These are phyloP conservation scores for Saturnispora dispora DNA, from an alignment of 805 yeast species.

Conservation along the genomic window DNA sequence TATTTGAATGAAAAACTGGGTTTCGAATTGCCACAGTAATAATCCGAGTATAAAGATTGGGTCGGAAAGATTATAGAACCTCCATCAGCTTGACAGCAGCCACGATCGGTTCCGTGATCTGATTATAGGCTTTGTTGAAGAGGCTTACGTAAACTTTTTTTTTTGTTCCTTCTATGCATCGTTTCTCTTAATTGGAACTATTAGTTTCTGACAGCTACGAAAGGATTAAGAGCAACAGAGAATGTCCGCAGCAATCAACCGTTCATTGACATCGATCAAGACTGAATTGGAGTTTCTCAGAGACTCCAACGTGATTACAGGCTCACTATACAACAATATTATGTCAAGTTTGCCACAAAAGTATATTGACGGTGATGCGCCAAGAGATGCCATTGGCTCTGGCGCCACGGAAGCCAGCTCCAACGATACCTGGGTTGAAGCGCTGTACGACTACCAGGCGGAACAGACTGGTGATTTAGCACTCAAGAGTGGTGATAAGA, in stretches of 20 bases:
- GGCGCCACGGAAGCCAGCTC: neutral
- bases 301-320: conserved; percentile 65
- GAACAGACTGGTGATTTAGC: conserved; percentile 69
- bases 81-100: neutral
- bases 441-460: conserved; percentile 64
- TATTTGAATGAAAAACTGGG: neutral
- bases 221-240: neutral
- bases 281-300: conserved; percentile 67
- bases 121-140: neutral
- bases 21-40: neutral
- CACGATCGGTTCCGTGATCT: neutral
- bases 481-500: conserved; percentile 55
- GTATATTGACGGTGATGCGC: conserved; percentile 37
- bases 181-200: neutral
- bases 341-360: conserved; percentile 45
- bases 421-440: conserved; percentile 43
- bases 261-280: conserved; percentile 66
- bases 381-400: neutral
- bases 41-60: neutral
- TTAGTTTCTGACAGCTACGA: neutral
- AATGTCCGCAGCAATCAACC: conserved; percentile 54
- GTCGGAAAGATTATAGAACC: neutral
- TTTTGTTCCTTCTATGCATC: neutral
- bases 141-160: neutral
- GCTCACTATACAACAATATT: conserved; percentile 33